Percentiles rank a stretch among this genome's conserved stretches.
phyloP scores from a whole-genome alignment of 768 basidiomycete species.

The Gymnopilus junonius region DNA sequence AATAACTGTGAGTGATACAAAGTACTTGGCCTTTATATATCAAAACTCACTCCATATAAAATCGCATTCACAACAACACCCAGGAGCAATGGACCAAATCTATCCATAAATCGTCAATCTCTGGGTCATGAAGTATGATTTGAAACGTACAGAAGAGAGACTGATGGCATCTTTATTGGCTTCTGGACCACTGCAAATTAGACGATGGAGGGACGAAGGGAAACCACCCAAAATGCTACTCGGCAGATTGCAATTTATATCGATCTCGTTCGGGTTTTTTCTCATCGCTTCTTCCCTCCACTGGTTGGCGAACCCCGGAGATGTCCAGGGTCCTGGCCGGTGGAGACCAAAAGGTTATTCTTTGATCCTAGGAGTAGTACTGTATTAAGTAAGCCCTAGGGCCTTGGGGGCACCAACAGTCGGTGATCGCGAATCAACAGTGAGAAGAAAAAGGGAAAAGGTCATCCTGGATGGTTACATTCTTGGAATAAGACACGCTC shows the following conservation, averaged over 20 bases:
- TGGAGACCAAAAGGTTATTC: not conserved
- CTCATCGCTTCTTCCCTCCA: not conserved
- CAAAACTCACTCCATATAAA: constrained; percentile 34
- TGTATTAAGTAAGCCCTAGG: not conserved
- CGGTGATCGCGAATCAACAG: not conserved
- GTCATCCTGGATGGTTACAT: not conserved
- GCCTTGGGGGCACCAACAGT: not conserved
- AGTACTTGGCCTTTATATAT: not conserved
- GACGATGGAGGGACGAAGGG: not conserved
- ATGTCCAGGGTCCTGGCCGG: too few relatives aligned
- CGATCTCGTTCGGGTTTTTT: not conserved
- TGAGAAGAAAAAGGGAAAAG: not conserved
- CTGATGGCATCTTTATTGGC: not conserved
- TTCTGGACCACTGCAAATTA: too few relatives aligned
- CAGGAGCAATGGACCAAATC: constrained; percentile 13
- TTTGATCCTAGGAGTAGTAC: not conserved
- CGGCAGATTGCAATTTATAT: not conserved
- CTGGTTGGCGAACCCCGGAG: not conserved
- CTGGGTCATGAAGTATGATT: not conserved
- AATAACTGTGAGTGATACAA: not conserved
- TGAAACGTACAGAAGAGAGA: not conserved
- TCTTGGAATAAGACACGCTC: not conserved
- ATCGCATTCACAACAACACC: constrained; percentile 38
- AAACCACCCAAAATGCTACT: not conserved
- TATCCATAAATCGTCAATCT: not conserved